phyloP scores from a whole-genome alignment of 495 filamentous ascomycete species.

The Tetracladium marchalianum region DNA sequence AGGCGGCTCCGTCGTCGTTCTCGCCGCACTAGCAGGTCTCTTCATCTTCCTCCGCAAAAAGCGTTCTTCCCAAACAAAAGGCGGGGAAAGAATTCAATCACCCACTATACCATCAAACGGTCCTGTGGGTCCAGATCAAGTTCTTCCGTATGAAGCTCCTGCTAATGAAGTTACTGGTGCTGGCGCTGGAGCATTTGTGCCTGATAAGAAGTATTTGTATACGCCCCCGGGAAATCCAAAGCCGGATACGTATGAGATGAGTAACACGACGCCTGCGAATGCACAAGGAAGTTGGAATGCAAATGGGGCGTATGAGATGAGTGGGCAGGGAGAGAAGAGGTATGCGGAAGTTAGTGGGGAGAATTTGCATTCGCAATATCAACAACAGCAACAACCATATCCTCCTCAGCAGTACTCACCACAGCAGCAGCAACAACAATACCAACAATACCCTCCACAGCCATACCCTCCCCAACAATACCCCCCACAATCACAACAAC shows the following conservation, averaged over 20 bases:
- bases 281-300: too few species aligned
- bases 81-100: not conserved
- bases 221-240: not conserved
- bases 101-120: slow-evolving; percentile 9
- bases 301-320: too few species aligned
- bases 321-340: too few species aligned
- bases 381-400: too few species aligned
- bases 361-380: too few species aligned
- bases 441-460: too few species aligned
- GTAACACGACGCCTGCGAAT: not conserved
- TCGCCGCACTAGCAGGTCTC: not conserved
- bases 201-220: not conserved
- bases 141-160: slow-evolving; percentile 8
- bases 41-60: slow-evolving; percentile 6
- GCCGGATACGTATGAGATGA: slow-evolving; percentile 13
- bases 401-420: too few species aligned
- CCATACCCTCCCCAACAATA: too few species aligned
- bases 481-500: too few species aligned
- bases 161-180: not conserved
- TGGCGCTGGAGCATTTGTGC: not conserved
- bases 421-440: too few species aligned
- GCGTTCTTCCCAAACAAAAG: not conserved
- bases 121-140: slow-evolving; percentile 12
- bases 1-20: not conserved
- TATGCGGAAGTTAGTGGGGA: too few species aligned